Base-by-base conservation (phyloP, 1,284 basidiomycete genomes). In the Veloboletus limbatus region DNA sequence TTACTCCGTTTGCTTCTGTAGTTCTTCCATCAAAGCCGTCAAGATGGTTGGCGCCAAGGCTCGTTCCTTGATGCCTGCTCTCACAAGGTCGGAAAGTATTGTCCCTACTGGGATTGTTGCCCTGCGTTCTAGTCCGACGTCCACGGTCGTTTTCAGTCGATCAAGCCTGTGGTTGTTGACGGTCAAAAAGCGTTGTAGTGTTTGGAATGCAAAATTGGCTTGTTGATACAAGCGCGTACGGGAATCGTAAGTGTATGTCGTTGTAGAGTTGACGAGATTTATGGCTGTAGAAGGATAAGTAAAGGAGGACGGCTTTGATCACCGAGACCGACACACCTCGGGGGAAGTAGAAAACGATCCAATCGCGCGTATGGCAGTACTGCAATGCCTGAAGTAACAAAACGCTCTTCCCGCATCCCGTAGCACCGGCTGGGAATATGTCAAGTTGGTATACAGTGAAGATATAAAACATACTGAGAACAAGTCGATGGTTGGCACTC, bases 261-360 rank as follows among this genome's bases (percentile, higher is more conserved):
- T 85, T 1, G 86, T 84, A 2, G 88, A 92, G 69, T 94, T 83
- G 54, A 94, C 85, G 45, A 91, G 77, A 48, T 77, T 79, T 51
- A 83, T 77, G 2, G 82, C 86, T 82, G 55, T 14, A 31, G 6
- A 33, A 17, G 2, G 8, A 34, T 48, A 11, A 37, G 39, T 28
- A 13, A 33, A 36, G 24, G 8, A 3, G n/a, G 27, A 6, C 14
- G 6, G 3, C 1, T 0, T n/a, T 35, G 13, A 13, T 38, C 2
- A 18, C 14, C 2, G 10, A 8, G n/a, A 53, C 48, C 24, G 30
- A 52, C 47, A n/a, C 34, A 89, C 88, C 81, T 68, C 84, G 74
- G 3, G 94, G 92, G n/a, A 93, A 77, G 65, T 96, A 97, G 35
- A 97, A 68, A 21, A 95, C 90, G 30, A 96, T 75, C 88, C 90